phyloP scores from a whole-genome alignment of 140 eudicot species.

The Flaveria floridana region DNA sequence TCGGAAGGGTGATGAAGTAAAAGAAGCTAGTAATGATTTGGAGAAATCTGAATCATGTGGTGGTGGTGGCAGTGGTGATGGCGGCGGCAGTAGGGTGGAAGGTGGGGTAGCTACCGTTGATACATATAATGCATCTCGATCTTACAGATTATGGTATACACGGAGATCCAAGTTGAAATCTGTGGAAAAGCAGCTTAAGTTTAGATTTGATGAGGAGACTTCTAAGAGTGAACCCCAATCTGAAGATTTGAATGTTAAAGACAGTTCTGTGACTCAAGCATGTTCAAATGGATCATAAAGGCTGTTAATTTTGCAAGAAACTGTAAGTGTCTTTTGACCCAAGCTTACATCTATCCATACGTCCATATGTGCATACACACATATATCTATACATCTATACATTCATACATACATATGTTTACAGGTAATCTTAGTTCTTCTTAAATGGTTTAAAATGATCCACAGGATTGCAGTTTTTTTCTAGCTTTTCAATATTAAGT shows the following conservation, averaged over 20 bases:
- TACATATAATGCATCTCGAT: constrained; percentile 69
- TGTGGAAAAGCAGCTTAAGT: constrained; percentile 82
- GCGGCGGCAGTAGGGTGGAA: constrained; percentile 22
- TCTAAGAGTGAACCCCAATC: constrained; percentile 30
- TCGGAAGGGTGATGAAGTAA: constrained; percentile 37
- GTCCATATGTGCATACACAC: neutral
- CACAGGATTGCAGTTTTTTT: neutral
- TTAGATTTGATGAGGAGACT: constrained; percentile 45
- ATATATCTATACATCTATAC: neutral
- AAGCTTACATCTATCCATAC: too few species aligned
- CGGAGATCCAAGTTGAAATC: constrained; percentile 59
- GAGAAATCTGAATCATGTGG: constrained; percentile 40
- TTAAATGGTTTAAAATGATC: neutral
- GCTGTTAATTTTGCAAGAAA: constrained; percentile 36
- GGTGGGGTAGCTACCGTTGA: constrained; percentile 31
- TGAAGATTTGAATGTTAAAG: constrained; percentile 37
- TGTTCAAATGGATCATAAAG: constrained; percentile 45
- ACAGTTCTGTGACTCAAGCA: constrained; percentile 39
- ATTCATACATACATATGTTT: neutral
- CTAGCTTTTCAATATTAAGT: neutral
- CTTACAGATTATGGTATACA: constrained; percentile 61
- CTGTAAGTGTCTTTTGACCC: constrained; percentile 40
- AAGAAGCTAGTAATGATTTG: constrained; percentile 25
- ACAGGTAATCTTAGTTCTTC: neutral
- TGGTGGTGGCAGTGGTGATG: constrained; percentile 11